Base-by-base conservation (phyloP, 108 stramenopile species). In the Cyclostephanos tholiformis region DNA sequence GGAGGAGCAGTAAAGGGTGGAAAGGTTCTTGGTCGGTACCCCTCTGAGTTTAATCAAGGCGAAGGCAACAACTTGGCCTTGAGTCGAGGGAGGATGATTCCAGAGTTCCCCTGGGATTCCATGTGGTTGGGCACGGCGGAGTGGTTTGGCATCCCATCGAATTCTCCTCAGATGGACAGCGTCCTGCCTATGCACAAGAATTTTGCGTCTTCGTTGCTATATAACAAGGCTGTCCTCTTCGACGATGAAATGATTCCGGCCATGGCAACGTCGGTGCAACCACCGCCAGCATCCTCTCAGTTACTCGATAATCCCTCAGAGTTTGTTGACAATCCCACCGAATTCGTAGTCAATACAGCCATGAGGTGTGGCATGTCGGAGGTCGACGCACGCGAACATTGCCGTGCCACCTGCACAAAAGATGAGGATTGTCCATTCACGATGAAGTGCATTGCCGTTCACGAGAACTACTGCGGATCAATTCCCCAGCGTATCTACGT, bases 41-140 rank as follows among this genome's bases (percentile, higher is more conserved):
- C 90, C 4, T 41, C 26, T 39, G 85, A 84, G 35, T 76, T 91
- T 23, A 64, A 63, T 6, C 64, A 74, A 49, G 68, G 71, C 35
- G 59, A 66, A 19, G 32, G 53, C 19, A 81, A 83, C 44, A 32
- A 35, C 7, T 53, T 85, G 56, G 89, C 83, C 16, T 76, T 85
- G 39, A 86, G 85, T 46, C 82, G 87, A 23, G 88, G 88, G 9
- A 76, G 91, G 20, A 72, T 94, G 43, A 83, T 94, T 17, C 93
- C 93, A 5, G 86, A 88, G 12, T 67, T 70, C 27, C 61, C 77
- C 2, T 94, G 93, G 93, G 93, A 94, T 35, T 67, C 79, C 2
- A 76, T 94, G 58, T 91, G 84, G 85, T 41, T 62, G 29, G 87
- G 80, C n/a, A 65, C 80, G 23, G 74, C 85, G 19, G 55, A 81